Base-by-base conservation (phyloP, 352 stramenopile genomes). In the Pythium guiyangense region DNA sequence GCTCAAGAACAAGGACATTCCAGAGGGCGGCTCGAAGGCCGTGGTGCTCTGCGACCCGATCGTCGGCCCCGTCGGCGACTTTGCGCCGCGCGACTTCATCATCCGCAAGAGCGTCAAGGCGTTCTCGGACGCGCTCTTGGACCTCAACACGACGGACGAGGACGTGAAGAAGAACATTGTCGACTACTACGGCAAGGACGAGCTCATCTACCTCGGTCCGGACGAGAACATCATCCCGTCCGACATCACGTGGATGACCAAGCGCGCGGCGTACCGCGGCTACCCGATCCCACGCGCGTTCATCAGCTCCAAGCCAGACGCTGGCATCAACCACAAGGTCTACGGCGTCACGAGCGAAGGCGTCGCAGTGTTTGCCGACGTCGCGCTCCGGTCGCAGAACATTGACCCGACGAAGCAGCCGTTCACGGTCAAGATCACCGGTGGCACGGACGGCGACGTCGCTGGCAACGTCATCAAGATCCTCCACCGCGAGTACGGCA, bases 381-480 rank as follows among this genome's bases (percentile, higher is more conserved):
- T 91, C 20, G 80, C 83, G 26, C 63, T 91, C 35, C 76, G 74
- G 49, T 89, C 81, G 59, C 77, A 89, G 55, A 77, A 84, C 62
- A 92, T 92, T 35, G 80, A 92, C 68, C 79, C 79, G 5, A 80
- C 61, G 31, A 86, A 74, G 29, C 70, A 90, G 57, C 72, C 82
- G 18, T 90, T 90, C 62, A 90, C 82, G 29, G 71, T 90, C 47
- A 89, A 88, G 73, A 89, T 94, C 62, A 99, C 96, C 25, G 95
- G 96, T 49, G 96, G 97, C 29, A 97, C 97, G 8, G 96, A 99
- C 72, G 97, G 96, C 25, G 97, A 99, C 64, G 96, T 99, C 8
- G 96, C 91, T 46, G 96, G 96, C 34, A 99, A 99, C 68, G 96
- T 98, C 61, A 96, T 99, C 56, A 98, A 98, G 69, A 99, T 99